Conservation (phyloP, 108 stramenopile species). For the Nitzschia sp. region DNA sequence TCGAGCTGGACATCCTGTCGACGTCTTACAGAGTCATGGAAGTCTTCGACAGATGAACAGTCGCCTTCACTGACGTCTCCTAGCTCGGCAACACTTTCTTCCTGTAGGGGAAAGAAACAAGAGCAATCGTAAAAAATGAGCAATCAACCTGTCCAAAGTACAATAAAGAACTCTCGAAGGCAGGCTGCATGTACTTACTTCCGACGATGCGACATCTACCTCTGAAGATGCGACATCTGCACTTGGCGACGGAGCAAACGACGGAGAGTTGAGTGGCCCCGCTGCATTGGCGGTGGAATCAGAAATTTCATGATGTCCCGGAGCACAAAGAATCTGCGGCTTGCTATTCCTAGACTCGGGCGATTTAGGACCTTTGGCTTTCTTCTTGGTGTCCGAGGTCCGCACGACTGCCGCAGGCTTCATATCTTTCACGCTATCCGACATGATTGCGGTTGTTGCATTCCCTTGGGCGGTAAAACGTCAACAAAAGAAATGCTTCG, state of each 20-base stretch:
- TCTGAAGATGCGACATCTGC: slow-evolving; percentile 20
- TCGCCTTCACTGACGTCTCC: slow-evolving; percentile 23
- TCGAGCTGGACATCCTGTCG: slow-evolving; percentile 14
- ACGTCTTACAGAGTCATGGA: neutral
- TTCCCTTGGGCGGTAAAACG: neutral
- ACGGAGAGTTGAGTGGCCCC: slow-evolving; percentile 11
- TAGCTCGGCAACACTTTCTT: slow-evolving; percentile 40
- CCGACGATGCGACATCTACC: slow-evolving; percentile 12
- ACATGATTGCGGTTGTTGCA: neutral
- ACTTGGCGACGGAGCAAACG: slow-evolving; percentile 13
- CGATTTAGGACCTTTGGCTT: neutral
- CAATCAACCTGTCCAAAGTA: neutral
- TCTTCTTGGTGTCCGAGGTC: neutral
- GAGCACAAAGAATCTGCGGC: neutral
- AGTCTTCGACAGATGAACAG: slow-evolving; percentile 25
- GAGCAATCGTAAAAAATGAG: neutral
- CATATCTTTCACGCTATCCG: neutral
- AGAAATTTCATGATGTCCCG: neutral
- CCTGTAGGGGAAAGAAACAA: slow-evolving; percentile 8
- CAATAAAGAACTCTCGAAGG: neutral
- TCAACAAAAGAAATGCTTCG: neutral
- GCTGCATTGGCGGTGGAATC: neutral
- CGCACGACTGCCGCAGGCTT: neutral
- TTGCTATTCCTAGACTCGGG: neutral
- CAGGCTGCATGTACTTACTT: slow-evolving; percentile 2